phyloP scores from a whole-genome alignment of 176 grass and related monocot species.

The Aegilops umbellulata region DNA sequence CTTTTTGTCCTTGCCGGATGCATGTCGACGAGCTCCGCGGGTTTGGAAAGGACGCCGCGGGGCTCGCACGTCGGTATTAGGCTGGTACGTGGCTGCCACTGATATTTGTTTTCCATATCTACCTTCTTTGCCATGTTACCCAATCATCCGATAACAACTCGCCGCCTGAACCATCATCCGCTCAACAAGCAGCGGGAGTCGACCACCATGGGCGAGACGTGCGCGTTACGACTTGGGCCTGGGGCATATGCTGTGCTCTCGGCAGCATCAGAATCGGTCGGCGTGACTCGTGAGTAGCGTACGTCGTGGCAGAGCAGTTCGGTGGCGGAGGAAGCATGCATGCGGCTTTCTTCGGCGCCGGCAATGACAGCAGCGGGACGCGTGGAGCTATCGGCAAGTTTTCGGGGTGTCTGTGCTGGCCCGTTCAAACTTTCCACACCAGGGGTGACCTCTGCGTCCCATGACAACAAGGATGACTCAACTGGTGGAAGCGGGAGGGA shows the following conservation, averaged over 20 bases:
- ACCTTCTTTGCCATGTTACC: background rate
- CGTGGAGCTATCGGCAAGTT: slow-evolving; percentile 8
- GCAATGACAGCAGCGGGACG: background rate
- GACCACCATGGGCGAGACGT: background rate
- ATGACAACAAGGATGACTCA: background rate
- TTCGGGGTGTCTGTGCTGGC: background rate
- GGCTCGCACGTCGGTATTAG: background rate
- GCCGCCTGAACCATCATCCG: background rate
- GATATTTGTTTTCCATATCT: background rate
- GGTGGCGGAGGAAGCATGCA: background rate
- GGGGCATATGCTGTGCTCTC: too few relatives aligned
- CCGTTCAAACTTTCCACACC: background rate
- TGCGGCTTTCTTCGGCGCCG: background rate
- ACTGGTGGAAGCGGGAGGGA: background rate
- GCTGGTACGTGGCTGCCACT: background rate
- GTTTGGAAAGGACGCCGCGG: background rate
- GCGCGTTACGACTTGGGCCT: background rate
- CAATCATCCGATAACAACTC: background rate
- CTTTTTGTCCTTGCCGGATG: background rate
- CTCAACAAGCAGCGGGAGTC: too few relatives aligned
- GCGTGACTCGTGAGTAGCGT: background rate
- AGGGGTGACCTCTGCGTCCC: background rate
- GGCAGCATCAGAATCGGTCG: background rate
- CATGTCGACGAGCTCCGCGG: background rate
- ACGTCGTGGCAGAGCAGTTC: background rate